These are phyloP conservation scores for Umbelopsis sp. DNA, from an alignment of 192 early-diverging fungal genomes.

Conservation along the genomic window DNA sequence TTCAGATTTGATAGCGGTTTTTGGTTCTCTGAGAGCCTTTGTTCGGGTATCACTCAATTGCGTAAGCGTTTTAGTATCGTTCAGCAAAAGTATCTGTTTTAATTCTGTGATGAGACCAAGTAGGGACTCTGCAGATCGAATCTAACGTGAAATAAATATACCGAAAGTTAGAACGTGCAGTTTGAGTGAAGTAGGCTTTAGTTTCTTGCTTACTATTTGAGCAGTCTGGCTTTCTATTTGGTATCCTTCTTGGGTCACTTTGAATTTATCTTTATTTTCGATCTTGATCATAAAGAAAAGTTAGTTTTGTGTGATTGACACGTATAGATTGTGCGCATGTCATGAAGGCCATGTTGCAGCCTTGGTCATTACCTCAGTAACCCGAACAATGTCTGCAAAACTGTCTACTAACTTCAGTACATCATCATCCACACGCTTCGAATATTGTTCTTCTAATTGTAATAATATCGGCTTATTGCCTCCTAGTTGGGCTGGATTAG, in stretches of 20 bases:
- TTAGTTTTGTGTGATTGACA: background rate
- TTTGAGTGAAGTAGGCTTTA: background rate
- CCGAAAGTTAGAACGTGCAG: background rate
- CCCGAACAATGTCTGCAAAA: constrained; percentile 54
- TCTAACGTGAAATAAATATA: constrained; percentile 14
- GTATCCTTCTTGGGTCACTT: constrained; percentile 57
- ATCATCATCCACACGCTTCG: constrained; percentile 53
- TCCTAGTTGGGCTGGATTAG: background rate
- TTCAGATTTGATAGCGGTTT: constrained; percentile 43
- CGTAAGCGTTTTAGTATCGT: constrained; percentile 51
- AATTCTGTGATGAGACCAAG: constrained; percentile 51
- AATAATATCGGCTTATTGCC: constrained; percentile 29
- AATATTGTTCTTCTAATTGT: constrained; percentile 57
- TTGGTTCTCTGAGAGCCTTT: constrained; percentile 37
- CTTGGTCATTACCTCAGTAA: constrained; percentile 40
- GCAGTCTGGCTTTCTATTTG: constrained; percentile 56
- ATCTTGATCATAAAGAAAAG: constrained; percentile 13
- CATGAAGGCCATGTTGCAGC: background rate
- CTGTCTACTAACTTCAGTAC: constrained; percentile 51
- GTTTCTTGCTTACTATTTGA: constrained; percentile 42
- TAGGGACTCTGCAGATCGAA: constrained; percentile 50
- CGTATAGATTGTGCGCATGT: background rate
- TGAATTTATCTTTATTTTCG: constrained; percentile 56
- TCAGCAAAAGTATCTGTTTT: constrained; percentile 51
- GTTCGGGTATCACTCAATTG: constrained; percentile 38